Conservation (phyloP, 2,329 filamentous ascomycete genomes). For the Alternaria triticina region DNA sequence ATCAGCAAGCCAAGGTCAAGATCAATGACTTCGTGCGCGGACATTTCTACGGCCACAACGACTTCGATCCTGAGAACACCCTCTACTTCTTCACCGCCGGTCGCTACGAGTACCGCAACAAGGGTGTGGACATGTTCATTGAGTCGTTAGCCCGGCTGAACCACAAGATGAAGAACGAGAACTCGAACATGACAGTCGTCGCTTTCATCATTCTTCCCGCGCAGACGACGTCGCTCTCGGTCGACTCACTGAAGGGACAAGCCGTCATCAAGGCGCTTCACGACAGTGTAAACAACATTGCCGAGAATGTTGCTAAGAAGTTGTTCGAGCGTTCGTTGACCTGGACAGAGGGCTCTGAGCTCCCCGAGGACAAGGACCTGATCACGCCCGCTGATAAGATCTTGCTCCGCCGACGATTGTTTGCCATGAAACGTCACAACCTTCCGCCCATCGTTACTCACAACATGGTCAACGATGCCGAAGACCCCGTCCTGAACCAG, state of each 20-base stretch:
- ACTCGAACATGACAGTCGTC: slow-evolving; percentile 91
- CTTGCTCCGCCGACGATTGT: slow-evolving; percentile 85
- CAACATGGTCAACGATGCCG: slow-evolving; percentile 94
- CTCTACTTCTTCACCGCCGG: slow-evolving; percentile 97
- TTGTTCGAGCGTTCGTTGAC: slow-evolving; percentile 93
- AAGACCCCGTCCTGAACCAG: slow-evolving; percentile 95
- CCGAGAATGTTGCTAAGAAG: slow-evolving; percentile 88
- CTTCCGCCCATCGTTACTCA: slow-evolving; percentile 97
- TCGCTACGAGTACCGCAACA: slow-evolving; percentile 97
- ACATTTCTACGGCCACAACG: slow-evolving; percentile 97
- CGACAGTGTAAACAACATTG: slow-evolving; percentile 91
- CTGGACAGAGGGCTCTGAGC: slow-evolving; percentile 92
- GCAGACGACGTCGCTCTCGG: slow-evolving; percentile 91
- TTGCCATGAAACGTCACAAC: slow-evolving; percentile 92
- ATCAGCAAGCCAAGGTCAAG: slow-evolving; percentile 95
- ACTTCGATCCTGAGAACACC: slow-evolving; percentile 95
- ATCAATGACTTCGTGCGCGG: slow-evolving; percentile 98
- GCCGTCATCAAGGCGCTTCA: slow-evolving; percentile 95
- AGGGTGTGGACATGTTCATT: slow-evolving; percentile 99
- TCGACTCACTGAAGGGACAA: slow-evolving; percentile 94
- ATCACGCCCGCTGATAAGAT: slow-evolving; percentile 92
- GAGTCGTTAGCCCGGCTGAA: slow-evolving; percentile 94
- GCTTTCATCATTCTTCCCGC: slow-evolving; percentile 99
- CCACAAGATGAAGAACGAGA: slow-evolving; percentile 82
- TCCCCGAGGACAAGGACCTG: slow-evolving; percentile 96